Percentiles rank a stretch among this genome's conserved stretches.
Evolutionary conservation across 139 green algal species (phyloP).

Genomic region (Chlamydomonas applanata): DNA sequence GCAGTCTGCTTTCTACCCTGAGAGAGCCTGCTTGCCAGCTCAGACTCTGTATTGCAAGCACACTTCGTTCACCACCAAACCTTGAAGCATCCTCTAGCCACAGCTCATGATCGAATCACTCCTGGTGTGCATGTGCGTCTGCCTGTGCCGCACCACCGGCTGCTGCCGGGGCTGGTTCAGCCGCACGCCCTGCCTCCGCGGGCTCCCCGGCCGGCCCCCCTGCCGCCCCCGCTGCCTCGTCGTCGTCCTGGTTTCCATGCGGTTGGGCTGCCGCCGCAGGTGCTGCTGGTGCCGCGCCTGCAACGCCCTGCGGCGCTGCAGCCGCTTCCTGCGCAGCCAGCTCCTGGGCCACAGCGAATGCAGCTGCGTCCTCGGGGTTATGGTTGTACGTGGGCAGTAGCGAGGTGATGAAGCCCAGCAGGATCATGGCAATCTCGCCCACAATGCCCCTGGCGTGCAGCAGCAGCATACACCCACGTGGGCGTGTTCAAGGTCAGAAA

Average conservation of each 20-base stretch:
- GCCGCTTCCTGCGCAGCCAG: not conserved
- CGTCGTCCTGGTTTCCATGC: not conserved
- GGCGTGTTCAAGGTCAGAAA: not conserved
- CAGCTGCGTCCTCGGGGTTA: slow-evolving; percentile 66
- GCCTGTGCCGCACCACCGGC: not conserved
- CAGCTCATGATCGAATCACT: no score
- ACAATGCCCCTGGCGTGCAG: slow-evolving; percentile 57
- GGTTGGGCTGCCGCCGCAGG: slow-evolving; percentile 6
- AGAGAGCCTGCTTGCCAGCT: no score
- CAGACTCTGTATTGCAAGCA: no score
- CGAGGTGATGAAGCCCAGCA: slow-evolving; percentile 80
- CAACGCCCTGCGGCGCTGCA: not conserved
- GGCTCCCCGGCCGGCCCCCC: no score
- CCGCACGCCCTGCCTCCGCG: not conserved
- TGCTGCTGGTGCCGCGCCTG: not conserved
- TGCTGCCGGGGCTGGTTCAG: no score
- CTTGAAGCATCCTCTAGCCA: no score
- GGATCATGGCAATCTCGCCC: slow-evolving; percentile 63
- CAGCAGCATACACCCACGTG: not conserved
- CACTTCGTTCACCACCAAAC: no score
- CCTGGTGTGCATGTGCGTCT: not conserved
- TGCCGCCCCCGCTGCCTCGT: no score
- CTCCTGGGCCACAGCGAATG: slow-evolving; percentile 9
- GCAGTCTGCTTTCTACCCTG: no score
- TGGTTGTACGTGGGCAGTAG: slow-evolving; percentile 77